These are phyloP conservation scores for Monilinia vaccinii-corymbosi DNA, from an alignment of 2,329 filamentous ascomycete species.

Conservation along the genomic window DNA sequence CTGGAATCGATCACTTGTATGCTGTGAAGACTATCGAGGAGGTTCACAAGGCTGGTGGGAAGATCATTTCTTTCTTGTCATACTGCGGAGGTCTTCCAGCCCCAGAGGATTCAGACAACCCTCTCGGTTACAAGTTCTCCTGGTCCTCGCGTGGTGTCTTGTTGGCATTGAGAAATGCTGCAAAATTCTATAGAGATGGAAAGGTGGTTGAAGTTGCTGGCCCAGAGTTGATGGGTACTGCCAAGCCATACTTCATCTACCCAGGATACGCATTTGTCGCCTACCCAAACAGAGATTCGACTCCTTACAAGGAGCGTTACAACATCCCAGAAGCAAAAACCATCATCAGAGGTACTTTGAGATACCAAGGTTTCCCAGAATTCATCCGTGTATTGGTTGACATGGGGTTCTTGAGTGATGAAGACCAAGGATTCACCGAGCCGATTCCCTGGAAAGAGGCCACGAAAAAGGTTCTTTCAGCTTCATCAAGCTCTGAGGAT, in stretches of 20 bases:
- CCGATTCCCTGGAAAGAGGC: constrained; percentile 76
- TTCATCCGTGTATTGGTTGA: constrained; percentile 84
- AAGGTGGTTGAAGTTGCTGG: constrained; percentile 58
- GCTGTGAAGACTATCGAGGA: constrained; percentile 81
- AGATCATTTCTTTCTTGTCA: constrained; percentile 59
- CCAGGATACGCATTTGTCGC: constrained; percentile 74
- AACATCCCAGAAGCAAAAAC: constrained; percentile 86
- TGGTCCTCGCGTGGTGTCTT: constrained; percentile 62
- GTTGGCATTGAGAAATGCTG: constrained; percentile 77
- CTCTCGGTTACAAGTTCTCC: constrained; percentile 88
- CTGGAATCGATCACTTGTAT: constrained; percentile 62
- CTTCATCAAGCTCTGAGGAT: constrained; percentile 53
- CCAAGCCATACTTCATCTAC: constrained; percentile 88
- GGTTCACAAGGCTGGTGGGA: constrained; percentile 81
- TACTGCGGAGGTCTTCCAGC: constrained; percentile 77
- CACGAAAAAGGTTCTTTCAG: constrained; percentile 65
- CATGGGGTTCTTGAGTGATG: constrained; percentile 77
- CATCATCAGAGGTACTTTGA: constrained; percentile 70
- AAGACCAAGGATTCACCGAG: constrained; percentile 51
- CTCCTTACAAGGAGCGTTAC: constrained; percentile 80
- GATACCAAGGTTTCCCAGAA: constrained; percentile 84
- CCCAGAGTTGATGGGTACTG: constrained; percentile 68
- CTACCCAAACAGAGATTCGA: constrained; percentile 89
- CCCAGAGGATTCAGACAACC: constrained; percentile 72
- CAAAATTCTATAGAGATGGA: constrained; percentile 73